Conservation (phyloP, 805 yeast genomes). For the Teunomyces cretensis region DNA sequence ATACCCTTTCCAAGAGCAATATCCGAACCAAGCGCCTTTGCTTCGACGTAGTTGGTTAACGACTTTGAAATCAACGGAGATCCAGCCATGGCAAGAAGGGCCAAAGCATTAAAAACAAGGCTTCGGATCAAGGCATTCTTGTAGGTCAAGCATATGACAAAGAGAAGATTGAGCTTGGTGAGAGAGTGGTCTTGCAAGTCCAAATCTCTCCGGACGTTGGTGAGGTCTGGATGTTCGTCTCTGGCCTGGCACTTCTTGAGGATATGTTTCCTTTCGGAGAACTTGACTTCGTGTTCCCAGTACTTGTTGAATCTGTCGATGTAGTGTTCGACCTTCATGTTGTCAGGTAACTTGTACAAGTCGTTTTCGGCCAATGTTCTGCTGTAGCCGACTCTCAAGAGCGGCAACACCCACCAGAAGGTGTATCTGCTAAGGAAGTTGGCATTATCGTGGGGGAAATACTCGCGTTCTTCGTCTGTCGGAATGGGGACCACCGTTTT, state of each 20-base stretch:
- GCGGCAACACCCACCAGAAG: constrained; percentile 15
- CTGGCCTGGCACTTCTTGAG: not conserved
- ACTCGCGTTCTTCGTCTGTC: constrained; percentile 45
- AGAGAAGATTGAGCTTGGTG: not conserved
- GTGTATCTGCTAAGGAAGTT: constrained; percentile 24
- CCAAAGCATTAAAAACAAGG: not conserved
- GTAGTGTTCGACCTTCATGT: constrained; percentile 2
- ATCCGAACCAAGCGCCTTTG: not conserved
- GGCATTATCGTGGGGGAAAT: constrained; percentile 43
- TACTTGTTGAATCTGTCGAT: not conserved
- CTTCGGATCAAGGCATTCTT: not conserved
- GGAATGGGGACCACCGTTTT: constrained; percentile 51
- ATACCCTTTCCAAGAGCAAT: constrained; percentile 3
- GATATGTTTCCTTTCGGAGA: constrained; percentile 7
- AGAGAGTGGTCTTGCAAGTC: not conserved
- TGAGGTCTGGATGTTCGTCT: constrained; percentile 9
- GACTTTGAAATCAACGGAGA: not conserved
- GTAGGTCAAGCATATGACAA: not conserved
- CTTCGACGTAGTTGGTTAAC: constrained; percentile 7
- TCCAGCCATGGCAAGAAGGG: not conserved
- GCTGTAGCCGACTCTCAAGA: constrained; percentile 5
- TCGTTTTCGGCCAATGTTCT: constrained; percentile 7
- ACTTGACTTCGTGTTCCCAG: not conserved
- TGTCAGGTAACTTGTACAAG: constrained; percentile 4
- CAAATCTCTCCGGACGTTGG: not conserved